phyloP scores from a whole-genome alignment of 139 green algal genomes.

The Haematococcus sp. region DNA sequence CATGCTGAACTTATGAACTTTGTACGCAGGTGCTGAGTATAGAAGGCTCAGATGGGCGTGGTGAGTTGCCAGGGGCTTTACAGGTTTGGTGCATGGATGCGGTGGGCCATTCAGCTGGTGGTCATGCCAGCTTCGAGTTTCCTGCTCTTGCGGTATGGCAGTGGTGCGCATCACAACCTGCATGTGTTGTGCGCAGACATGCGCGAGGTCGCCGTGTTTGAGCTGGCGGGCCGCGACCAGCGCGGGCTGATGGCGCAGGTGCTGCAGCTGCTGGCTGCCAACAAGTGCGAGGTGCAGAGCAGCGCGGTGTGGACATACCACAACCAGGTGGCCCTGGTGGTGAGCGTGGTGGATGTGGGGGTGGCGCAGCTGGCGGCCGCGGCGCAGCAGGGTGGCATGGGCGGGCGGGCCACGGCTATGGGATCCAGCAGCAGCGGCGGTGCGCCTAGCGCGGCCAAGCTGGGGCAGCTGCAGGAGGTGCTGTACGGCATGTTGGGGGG shows the following conservation, averaged over 20 bases:
- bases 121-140: too few species aligned
- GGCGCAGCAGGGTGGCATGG: not conserved
- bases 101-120: too few species aligned
- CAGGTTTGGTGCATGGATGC: too few species aligned
- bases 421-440: not conserved
- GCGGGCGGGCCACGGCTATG: not conserved
- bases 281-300: constrained; percentile 82
- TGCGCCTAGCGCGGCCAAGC: constrained; percentile 31
- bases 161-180: not conserved
- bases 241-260: constrained; percentile 83
- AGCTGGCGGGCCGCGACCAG: constrained; percentile 81
- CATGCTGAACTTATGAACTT: not conserved
- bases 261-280: constrained; percentile 72
- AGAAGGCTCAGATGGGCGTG: not conserved
- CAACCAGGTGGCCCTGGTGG: constrained; percentile 72
- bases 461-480: constrained; percentile 60
- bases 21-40: constrained; percentile 62
- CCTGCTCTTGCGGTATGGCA: too few species aligned
- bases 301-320: constrained; percentile 86
- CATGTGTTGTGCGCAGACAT: too few species aligned
- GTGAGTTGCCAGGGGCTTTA: not conserved
- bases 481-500: constrained; percentile 67
- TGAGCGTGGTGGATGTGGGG: constrained; percentile 67
- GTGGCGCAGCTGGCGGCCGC: not conserved
- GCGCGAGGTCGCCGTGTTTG: constrained; percentile 69